Evolutionary conservation across 2,329 filamentous ascomycete genomes (phyloP), one percentile per base, ranked within the genome.

Genomic region (Magnaporthales sp.): DNA sequence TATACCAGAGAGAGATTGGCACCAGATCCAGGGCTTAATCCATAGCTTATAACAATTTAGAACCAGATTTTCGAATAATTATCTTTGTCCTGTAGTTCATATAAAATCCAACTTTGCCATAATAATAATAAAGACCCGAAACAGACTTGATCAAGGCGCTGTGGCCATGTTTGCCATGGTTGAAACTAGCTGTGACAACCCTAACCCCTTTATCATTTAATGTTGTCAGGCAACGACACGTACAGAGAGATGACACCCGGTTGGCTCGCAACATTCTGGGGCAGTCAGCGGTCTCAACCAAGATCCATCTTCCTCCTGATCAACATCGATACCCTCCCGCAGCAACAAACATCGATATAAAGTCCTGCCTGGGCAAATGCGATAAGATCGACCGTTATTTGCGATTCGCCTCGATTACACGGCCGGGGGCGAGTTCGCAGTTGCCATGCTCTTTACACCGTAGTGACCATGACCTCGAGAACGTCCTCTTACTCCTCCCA

Each of bases 401-500:
- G 24, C 56, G 38, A 51, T n/a, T 51, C 56, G 13, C 15, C 26
- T 60, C 56, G 24, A 60, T 60, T 27, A 8, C 22, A 26, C 22
- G 27, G 56, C 56, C 24, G 11, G 29, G 11, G 26, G 56, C 54
- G n/a, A n/a, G 22, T 22, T 24, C 26, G 54, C 24, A n/a, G 54
- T 26, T 60, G 56, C 56, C 56, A 60, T 60, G 56, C 56, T 24
- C 56, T 29, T 13, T 11, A 60, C 15, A 29, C 24, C 24, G 27
- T 26, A n/a, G 22, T 26, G 22, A 66, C 27, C 38, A 68, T 68
- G 67, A 68, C 61, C 56, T 66, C 64, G 27, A 66, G 64, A 65
- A 63, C 67, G 32, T 66, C 65, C 32, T 68, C 67, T 22, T 66
- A 54, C 62, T 62, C 67, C 9, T 60, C 62, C 29, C 46, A 29